Evolutionary conservation across 2,329 filamentous ascomycete species (phyloP), one percentile per base, ranked within the genome.

Genomic region (Myotisia sp.): DNA sequence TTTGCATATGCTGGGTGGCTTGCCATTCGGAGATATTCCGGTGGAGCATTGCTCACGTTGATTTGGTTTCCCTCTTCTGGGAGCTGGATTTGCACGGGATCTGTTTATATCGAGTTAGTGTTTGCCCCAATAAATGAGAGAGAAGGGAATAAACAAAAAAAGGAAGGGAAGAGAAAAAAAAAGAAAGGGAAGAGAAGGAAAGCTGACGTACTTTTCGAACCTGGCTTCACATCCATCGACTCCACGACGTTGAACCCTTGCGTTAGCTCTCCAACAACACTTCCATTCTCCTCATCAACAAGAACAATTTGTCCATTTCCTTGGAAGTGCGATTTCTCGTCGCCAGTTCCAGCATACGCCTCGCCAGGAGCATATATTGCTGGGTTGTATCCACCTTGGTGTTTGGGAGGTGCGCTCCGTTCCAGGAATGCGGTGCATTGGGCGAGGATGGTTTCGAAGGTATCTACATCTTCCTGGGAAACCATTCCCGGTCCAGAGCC

Each of bases 381-480:
- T 0, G 87, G 87, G 51, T 94, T 86, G 58, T 95, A 95, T 1
- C 54, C 45, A 20, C 54, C 49, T 39, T 54, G 44, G 31, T 52
- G 45, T 36, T 58, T 54, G 4, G 65, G 76, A 5, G 81, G 74
- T 26, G 76, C 67, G 6, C 82, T 78, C 28, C 85, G 75, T 57
- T 95, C 87, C 3, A 93, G 71, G 55, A 98, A 95, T 2, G 87
- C 83, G 2, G 87, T 95, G 58, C 87, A 95, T 60, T 95, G 85
- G n/a, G 87, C 87, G 33, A 95, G 68, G 44, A 95, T 95, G 3
- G 87, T 94, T 64, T 95, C 87, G 50, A 94, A 95, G 1, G 87
- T 95, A 53, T 94, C 85, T 26, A 92, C 68, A 54, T 94, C 87
- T 54, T 95, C 86, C 55, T 94, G 85, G 1, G 81, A 71, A 17